Evolutionary conservation across 352 stramenopile genomes (phyloP).

Genomic region (Globisporangium nunn): DNA sequence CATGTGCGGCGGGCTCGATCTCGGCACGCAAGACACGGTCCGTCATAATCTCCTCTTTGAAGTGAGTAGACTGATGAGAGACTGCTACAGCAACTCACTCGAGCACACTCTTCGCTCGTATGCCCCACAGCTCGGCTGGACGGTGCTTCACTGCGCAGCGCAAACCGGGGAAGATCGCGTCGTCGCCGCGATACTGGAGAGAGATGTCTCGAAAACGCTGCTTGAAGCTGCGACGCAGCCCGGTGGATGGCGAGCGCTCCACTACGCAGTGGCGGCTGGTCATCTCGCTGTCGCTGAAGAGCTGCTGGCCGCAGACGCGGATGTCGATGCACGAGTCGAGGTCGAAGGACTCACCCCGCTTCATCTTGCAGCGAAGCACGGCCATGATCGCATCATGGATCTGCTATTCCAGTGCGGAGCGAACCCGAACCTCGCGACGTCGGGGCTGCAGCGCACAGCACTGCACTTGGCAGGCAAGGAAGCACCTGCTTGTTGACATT

Average conservation of each 20-base stretch:
- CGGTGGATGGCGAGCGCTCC: slow-evolving; percentile 10
- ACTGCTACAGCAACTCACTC: too few species aligned
- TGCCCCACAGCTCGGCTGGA: slow-evolving; percentile 5
- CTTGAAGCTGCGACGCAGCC: slow-evolving; percentile 5
- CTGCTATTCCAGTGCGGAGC: slow-evolving; percentile 8
- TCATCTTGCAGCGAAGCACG: slow-evolving; percentile 1
- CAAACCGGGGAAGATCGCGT: slow-evolving; percentile 1
- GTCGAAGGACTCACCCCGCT: slow-evolving; percentile 5
- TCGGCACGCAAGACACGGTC: slow-evolving; percentile 3
- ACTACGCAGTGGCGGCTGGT: slow-evolving; percentile 3
- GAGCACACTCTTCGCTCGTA: too few species aligned
- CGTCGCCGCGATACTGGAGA: slow-evolving; percentile 4
- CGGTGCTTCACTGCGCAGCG: slow-evolving; percentile 6
- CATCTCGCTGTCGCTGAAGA: slow-evolving; percentile 6
- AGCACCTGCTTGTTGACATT: too few species aligned
- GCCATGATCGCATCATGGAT: slow-evolving; percentile 2
- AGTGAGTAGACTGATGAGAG: background rate
- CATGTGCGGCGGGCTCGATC: slow-evolving; percentile 1
- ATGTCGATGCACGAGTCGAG: slow-evolving; percentile 3
- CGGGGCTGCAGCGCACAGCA: slow-evolving; percentile 1
- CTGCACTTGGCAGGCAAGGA: background rate
- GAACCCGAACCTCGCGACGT: background rate
- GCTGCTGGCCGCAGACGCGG: slow-evolving; percentile 2
- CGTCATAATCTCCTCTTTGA: background rate
- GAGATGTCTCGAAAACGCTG: background rate